These are phyloP conservation scores for Aspergillus sp. DNA, from an alignment of 2,329 filamentous ascomycete genomes.

Conservation along the genomic window DNA sequence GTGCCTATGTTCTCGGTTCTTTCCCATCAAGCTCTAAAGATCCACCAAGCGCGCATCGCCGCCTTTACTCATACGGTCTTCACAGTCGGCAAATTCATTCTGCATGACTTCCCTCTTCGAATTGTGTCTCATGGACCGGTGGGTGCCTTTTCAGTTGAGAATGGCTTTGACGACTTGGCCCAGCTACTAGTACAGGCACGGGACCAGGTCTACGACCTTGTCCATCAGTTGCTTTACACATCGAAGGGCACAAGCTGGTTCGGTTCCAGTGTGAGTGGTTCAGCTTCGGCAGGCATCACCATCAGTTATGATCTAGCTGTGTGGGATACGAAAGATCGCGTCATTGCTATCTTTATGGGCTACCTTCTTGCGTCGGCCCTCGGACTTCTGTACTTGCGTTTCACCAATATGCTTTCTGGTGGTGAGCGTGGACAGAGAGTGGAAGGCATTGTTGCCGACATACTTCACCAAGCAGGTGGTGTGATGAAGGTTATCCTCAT, in stretches of 20 bases:
- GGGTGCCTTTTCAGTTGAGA: constrained; percentile 23
- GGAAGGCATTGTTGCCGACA: constrained; percentile 75
- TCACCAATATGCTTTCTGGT: constrained; percentile 68
- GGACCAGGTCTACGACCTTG: constrained; percentile 26
- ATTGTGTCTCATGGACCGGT: constrained; percentile 31
- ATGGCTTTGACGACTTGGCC: constrained; percentile 21
- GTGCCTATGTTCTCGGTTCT: constrained; percentile 75
- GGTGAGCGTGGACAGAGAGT: constrained; percentile 56
- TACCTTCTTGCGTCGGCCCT: constrained; percentile 75
- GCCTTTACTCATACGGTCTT: constrained; percentile 45
- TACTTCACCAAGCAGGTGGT: constrained; percentile 87
- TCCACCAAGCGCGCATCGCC: constrained; percentile 58
- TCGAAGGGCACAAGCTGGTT: constrained; percentile 32
- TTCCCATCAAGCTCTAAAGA: constrained; percentile 69
- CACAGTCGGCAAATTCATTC: constrained; percentile 44
- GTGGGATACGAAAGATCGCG: constrained; percentile 69
- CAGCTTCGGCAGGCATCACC: constrained; percentile 23
- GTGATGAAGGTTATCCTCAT: constrained; percentile 98
- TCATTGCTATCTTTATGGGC: constrained; percentile 76
- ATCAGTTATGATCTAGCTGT: constrained; percentile 63
- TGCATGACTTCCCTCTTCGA: constrained; percentile 41
- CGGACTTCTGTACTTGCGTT: constrained; percentile 76
- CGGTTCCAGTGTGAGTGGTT: constrained; percentile 24
- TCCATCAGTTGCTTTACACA: constrained; percentile 23
- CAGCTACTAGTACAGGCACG: constrained; percentile 18